These are phyloP conservation scores for Candida loeiensis DNA, from an alignment of 805 yeast species.

Conservation along the genomic window DNA sequence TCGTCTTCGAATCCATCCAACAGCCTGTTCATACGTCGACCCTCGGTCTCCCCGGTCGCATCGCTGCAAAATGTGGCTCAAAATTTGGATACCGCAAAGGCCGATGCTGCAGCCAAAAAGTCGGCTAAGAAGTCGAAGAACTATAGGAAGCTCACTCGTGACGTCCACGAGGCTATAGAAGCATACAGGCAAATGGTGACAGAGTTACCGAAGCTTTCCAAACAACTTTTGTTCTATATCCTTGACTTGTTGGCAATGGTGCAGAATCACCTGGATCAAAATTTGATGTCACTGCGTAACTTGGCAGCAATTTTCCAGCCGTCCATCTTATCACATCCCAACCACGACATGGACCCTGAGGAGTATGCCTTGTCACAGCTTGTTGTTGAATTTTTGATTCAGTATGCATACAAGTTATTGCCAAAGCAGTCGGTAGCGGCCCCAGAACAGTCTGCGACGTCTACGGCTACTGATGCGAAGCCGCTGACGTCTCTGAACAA, in stretches of 20 bases:
- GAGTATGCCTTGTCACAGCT: constrained; percentile 85
- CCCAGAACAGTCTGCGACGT: constrained; percentile 2
- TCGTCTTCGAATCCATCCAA: constrained; percentile 7
- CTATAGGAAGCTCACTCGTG: constrained; percentile 57
- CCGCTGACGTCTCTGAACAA: not conserved
- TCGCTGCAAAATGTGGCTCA: constrained; percentile 1
- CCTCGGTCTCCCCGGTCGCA: constrained; percentile 3
- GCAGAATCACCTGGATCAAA: constrained; percentile 69
- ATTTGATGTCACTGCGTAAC: constrained; percentile 89
- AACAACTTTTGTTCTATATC: constrained; percentile 80
- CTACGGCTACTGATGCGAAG: not conserved
- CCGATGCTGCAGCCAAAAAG: constrained; percentile 13
- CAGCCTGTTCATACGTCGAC: constrained; percentile 4
- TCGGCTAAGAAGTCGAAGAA: constrained; percentile 41
- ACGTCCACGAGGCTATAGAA: constrained; percentile 63
- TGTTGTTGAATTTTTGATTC: constrained; percentile 85
- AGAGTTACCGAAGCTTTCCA: constrained; percentile 69
- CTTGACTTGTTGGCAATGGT: constrained; percentile 84
- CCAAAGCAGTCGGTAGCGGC: constrained; percentile 39
- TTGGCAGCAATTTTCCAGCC: constrained; percentile 97
- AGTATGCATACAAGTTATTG: constrained; percentile 73
- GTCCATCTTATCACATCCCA: constrained; percentile 87
- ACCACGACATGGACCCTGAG: constrained; percentile 87
- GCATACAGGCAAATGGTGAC: constrained; percentile 69
- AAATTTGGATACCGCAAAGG: constrained; percentile 7